These are phyloP conservation scores for Mortierella antarctica DNA, from an alignment of 192 early-diverging fungal genomes.

Conservation along the genomic window DNA sequence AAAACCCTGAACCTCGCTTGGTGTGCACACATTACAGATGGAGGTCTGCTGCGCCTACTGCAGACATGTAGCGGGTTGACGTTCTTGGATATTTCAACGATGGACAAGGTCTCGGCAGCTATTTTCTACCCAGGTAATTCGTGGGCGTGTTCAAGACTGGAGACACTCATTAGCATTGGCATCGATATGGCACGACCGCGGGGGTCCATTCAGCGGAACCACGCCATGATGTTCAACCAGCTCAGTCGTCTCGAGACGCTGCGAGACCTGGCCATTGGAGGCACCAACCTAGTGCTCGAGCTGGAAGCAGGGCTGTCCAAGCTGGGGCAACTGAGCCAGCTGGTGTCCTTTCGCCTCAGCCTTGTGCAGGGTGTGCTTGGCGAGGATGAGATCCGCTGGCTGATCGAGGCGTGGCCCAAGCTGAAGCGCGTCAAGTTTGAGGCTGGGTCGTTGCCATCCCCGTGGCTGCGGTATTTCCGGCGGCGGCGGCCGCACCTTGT, in stretches of 20 bases:
- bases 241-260: constrained; percentile 30
- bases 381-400: constrained; percentile 52
- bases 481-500: constrained; percentile 41
- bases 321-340: constrained; percentile 18
- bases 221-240: constrained; percentile 38
- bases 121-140: constrained; percentile 21
- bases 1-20: constrained; percentile 27
- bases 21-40: constrained; percentile 31
- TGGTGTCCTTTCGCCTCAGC: constrained; percentile 31
- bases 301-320: constrained; percentile 28
- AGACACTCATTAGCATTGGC: constrained; percentile 35
- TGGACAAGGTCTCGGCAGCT: constrained; percentile 7
- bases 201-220: constrained; percentile 1
- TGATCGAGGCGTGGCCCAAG: constrained; percentile 42
- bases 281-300: constrained; percentile 15
- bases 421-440: constrained; percentile 39
- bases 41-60: constrained; percentile 16
- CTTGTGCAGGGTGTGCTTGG: constrained; percentile 23
- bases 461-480: constrained; percentile 47
- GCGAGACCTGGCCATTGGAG: constrained; percentile 40
- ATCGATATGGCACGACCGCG: constrained; percentile 35
- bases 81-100: constrained; percentile 31
- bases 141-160: constrained; percentile 27
- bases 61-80: not conserved
- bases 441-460: constrained; percentile 14